Evolutionary conservation across 2,329 filamentous ascomycete genomes (phyloP), one percentile per base, ranked within the genome.

Genomic region (Claviceps sorghi): DNA sequence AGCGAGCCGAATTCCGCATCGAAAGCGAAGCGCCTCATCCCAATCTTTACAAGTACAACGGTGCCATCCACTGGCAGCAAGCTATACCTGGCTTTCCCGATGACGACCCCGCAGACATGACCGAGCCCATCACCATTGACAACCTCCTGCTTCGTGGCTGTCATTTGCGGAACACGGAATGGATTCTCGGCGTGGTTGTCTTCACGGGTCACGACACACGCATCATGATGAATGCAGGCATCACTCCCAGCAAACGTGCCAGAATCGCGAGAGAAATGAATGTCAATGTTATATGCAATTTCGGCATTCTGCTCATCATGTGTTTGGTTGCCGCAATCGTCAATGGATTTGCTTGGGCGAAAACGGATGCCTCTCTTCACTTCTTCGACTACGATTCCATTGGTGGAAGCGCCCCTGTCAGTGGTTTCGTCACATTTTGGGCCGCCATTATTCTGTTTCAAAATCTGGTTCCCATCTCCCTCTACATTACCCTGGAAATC

Each of bases 141-240:
- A 98, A 98, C 63, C 69, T 97, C 57, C 78, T 98, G 32, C 80
- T 98, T 45, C 86, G 93, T 73, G 93, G 93, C 52, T 95, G 89
- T 69, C 94, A 89, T 60, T 70, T 98, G 48, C 82, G 90, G 58
- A 98, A 97, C 66, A 98, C 93, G 0, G 90, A 97, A 63, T 98
- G 93, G 93, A 78, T 89, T 51, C 77, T 98, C 6, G 93, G 90
- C 51, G 79, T 98, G 3, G 91, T 97, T 49, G 75, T 95, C 19
- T 98, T 95, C 69, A 97, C 93, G 15, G 93, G 93, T 36, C 83
- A 90, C 63, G 91, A 98, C 66, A 95, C 91, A 36, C 98, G 97
- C 72, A 97, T 96, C 66, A 98, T 98, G 93, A 86, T 96, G 72
- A 98, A 98, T 65, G 87, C 93, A 30, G 93, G 93, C 55, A 84